Evolutionary conservation across 305 asterid genomes (phyloP).

Genomic region (Stenogyne calaminthoides): DNA sequence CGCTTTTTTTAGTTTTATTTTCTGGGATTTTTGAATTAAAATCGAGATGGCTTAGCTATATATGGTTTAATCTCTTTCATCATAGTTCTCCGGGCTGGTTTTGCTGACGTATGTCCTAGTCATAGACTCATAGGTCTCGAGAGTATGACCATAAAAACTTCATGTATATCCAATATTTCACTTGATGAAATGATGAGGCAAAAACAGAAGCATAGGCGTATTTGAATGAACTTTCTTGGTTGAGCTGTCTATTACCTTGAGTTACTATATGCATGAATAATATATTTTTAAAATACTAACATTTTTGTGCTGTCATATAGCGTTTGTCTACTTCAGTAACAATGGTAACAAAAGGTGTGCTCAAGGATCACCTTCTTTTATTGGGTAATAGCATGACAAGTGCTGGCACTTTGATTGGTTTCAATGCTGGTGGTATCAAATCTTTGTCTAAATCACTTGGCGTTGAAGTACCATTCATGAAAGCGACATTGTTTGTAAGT

Average conservation of each 20-base stretch:
- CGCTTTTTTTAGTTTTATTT: neutral
- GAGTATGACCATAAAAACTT: neutral
- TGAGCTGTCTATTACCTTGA: constrained; percentile 3
- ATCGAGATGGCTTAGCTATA: neutral
- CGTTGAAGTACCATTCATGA: constrained; percentile 89
- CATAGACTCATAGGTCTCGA: neutral
- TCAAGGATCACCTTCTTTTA: constrained; percentile 89
- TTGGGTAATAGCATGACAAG: constrained; percentile 96
- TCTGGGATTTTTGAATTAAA: neutral
- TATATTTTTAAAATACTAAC: neutral
- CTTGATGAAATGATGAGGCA: neutral
- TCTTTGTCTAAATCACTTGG: constrained; percentile 71
- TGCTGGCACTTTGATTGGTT: constrained; percentile 88
- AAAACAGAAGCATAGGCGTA: neutral
- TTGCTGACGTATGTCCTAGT: neutral
- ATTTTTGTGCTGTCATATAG: constrained; percentile 44
- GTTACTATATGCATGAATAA: constrained; percentile 12
- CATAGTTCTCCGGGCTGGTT: neutral
- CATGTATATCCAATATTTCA: constrained; percentile 8
- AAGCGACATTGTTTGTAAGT: constrained; percentile 90
- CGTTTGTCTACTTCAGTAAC: constrained; percentile 94
- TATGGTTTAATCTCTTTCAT: neutral
- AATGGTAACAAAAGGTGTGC: constrained; percentile 96
- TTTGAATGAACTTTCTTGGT: constrained; percentile 8
- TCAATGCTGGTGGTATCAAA: constrained; percentile 92